phyloP scores from a whole-genome alignment of 2,329 filamentous ascomycete genomes.

The Massarina eburnea region DNA sequence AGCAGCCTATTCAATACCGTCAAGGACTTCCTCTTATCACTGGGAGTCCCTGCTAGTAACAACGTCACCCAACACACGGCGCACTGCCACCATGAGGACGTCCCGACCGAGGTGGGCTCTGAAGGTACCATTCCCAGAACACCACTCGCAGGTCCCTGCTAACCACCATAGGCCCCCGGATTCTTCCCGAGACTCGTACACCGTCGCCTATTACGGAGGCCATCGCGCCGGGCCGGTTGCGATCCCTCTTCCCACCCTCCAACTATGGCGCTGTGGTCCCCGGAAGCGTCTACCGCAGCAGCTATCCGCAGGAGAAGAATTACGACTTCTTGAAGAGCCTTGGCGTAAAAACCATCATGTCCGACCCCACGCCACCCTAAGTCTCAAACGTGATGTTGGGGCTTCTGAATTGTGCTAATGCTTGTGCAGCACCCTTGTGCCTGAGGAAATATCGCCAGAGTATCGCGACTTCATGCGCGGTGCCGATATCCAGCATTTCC shows the following conservation, averaged over 20 bases:
- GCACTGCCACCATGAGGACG: slow-evolving; percentile 35
- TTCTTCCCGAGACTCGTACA: slow-evolving; percentile 6
- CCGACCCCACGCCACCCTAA: slow-evolving; percentile 34
- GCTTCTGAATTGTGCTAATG: slow-evolving; percentile 35
- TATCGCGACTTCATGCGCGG: slow-evolving; percentile 63
- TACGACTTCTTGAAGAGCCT: slow-evolving; percentile 69
- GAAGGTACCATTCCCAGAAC: slow-evolving; percentile 4
- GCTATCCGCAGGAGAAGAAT: slow-evolving; percentile 73
- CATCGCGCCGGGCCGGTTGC: slow-evolving; percentile 37
- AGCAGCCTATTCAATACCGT: slow-evolving; percentile 11
- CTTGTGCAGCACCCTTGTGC: slow-evolving; percentile 51
- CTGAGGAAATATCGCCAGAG: slow-evolving; percentile 49
- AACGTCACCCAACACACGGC: slow-evolving; percentile 31
- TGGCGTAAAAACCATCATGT: slow-evolving; percentile 78
- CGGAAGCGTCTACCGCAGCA: slow-evolving; percentile 76
- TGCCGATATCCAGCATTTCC: slow-evolving; percentile 70
- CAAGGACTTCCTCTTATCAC: slow-evolving; percentile 20
- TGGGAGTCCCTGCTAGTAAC: slow-evolving; percentile 24
- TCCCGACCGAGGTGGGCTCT: slow-evolving; percentile 16
- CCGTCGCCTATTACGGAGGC: slow-evolving; percentile 15
- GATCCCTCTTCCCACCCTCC: slow-evolving; percentile 52
- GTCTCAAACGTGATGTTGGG: background rate
- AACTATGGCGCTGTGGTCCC: slow-evolving; percentile 79
- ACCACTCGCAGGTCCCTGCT: background rate
- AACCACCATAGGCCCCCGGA: background rate